Base-by-base conservation (phyloP, 805 yeast genomes). In the Candida adriatica region DNA sequence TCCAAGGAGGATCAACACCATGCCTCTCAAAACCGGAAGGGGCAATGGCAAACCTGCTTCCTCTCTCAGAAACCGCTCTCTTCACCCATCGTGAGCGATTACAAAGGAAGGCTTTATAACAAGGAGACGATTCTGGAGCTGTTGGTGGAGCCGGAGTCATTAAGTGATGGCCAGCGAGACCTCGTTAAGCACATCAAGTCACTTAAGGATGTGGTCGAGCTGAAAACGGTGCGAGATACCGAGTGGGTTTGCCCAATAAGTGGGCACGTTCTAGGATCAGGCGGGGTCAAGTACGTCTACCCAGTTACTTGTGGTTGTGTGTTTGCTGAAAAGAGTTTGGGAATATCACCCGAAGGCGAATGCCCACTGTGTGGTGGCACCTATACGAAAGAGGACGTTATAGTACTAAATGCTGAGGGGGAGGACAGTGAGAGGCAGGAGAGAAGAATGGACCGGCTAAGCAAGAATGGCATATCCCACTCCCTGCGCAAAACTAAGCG, bases 61-160 rank as follows among this genome's bases (percentile, higher is more conserved):
- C 37, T 65, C 22, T 66, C 63, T 16, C 68, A 46, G 26, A 63
- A 51, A 35, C 63, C 41, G 43, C 60, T 84, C 13, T 39, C 44
- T n/a, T 46, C 46, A 5, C 80, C 79, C 0, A 57, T 83, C 2
- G 79, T 80, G 2, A 69, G 84, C 20, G 95, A 86, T 53, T 77
- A 64, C 48, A 58, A 58, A 30, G 96, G 96, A 0, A 50, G 61
- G 18, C 46, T 86, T 5, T 81, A 68, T 53, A 72, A 78, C 41
- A 82, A 81, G 39, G 82, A 75, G 35, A 55, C 75, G 18, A 51
- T 82, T 0, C 46, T 86, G 6, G 79, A 79, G 44, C 63, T 67
- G 49, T 49, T 86, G 5, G 41, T 81, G 3, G 56, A 61, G 9
- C 51, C 51, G 23, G 58, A 56, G 16, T 45, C 45, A 19, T 43